These are phyloP conservation scores for Babesia divergens DNA, from an alignment of 169 alveolate genomes.

Conservation along the genomic window DNA sequence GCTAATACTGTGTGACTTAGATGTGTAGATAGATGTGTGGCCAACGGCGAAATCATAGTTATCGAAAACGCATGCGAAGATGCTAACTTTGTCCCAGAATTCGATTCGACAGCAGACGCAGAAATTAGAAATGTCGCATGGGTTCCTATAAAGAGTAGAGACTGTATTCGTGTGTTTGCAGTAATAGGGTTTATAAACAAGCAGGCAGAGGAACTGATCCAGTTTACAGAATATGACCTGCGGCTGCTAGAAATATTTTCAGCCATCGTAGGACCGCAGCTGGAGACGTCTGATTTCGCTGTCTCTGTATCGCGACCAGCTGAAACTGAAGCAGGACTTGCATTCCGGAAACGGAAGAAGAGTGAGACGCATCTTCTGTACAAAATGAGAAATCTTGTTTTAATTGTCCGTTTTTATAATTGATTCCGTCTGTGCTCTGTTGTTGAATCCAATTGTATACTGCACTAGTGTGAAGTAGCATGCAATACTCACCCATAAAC, in stretches of 20 bases:
- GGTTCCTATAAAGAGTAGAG: conserved; percentile 44
- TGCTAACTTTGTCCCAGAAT: not conserved
- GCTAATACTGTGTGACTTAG: conserved; percentile 19
- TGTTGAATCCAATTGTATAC: too few relatives aligned
- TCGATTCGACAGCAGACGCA: conserved; percentile 21
- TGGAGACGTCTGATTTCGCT: conserved; percentile 53
- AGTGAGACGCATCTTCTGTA: too few relatives aligned
- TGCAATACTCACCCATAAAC: too few relatives aligned
- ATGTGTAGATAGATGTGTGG: conserved; percentile 21
- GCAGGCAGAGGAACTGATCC: conserved; percentile 46
- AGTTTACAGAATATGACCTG: conserved; percentile 35
- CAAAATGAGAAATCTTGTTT: too few relatives aligned
- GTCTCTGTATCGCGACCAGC: not conserved
- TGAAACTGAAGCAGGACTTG: conserved; percentile 48
- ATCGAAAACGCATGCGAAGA: conserved; percentile 34
- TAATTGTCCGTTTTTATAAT: too few relatives aligned
- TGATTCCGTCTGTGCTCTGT: too few relatives aligned
- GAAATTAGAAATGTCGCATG: conserved; percentile 41
- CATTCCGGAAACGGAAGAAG: not conserved
- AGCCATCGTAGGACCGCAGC: conserved; percentile 53
- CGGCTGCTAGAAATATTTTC: conserved; percentile 36
- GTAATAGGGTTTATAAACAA: conserved; percentile 46
- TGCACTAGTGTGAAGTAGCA: too few relatives aligned
- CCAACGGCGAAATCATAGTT: conserved; percentile 13
- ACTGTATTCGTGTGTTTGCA: conserved; percentile 36